A percentile compares a stretch with the other conserved stretches of the same genome.
Conservation (phyloP, 345 rosid species). For the Crucihimalaya himalaica region DNA sequence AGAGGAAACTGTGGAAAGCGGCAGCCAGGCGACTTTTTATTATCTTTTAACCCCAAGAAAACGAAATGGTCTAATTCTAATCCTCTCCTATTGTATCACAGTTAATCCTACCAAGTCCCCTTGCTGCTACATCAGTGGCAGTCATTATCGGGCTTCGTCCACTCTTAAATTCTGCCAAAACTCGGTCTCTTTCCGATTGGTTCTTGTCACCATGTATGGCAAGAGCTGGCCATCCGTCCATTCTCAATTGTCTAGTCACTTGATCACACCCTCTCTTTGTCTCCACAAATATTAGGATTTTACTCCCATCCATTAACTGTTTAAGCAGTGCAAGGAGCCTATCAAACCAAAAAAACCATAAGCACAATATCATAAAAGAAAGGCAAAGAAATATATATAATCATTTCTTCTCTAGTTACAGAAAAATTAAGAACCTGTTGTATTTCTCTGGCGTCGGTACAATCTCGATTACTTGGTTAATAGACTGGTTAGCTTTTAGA, state of each 20-base stretch:
- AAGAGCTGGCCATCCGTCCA: conserved; percentile 99
- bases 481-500: conserved; percentile 91
- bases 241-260: conserved; percentile 90
- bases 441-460: conserved; percentile 80
- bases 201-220: conserved; percentile 98
- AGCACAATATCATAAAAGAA: background rate
- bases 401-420: background rate
- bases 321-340: conserved; percentile 77
- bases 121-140: conserved; percentile 98
- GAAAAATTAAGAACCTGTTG: conserved; percentile 62
- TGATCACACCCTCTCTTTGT: conserved; percentile 97
- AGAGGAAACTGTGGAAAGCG: conserved; percentile 80
- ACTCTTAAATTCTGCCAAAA: conserved; percentile 88
- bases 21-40: conserved; percentile 91
- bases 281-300: conserved; percentile 83
- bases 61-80: conserved; percentile 48
- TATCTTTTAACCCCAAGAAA: conserved; percentile 44
- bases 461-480: conserved; percentile 86
- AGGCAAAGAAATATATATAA: background rate
- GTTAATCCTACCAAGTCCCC: conserved; percentile 98
- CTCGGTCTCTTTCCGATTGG: conserved; percentile 95
- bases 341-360: conserved; percentile 27
- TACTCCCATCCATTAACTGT: conserved; percentile 83
- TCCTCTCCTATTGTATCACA: conserved; percentile 57
- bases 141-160: conserved; percentile 95